Conservation (phyloP, 1,139 yeast species). For the Kodamaea plutei region DNA sequence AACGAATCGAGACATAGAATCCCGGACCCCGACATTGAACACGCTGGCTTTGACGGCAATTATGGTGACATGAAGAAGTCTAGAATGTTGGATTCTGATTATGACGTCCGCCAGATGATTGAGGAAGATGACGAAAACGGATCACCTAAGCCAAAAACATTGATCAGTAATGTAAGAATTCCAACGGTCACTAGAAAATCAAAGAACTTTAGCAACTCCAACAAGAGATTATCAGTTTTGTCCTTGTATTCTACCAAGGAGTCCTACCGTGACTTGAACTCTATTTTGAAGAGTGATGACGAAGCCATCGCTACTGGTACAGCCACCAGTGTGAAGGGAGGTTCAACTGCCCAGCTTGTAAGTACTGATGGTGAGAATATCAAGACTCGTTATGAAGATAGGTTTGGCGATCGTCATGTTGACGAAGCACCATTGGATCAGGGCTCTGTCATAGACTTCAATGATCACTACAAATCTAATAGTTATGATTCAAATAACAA, state of each 20-base stretch:
- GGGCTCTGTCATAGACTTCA: conserved; percentile 41
- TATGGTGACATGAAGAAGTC: conserved; percentile 46
- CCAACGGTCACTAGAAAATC: conserved; percentile 72
- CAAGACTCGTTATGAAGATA: conserved; percentile 43
- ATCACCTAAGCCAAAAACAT: conserved; percentile 21
- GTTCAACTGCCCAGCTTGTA: conserved; percentile 4
- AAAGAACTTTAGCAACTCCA: conserved; percentile 55
- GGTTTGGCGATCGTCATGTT: too few species aligned
- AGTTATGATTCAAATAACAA: conserved; percentile 14
- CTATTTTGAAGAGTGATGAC: conserved; percentile 43
- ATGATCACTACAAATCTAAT: conserved; percentile 17
- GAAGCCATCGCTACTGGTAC: conserved; percentile 14
- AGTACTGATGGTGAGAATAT: conserved; percentile 11
- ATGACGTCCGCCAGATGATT: conserved; percentile 30
- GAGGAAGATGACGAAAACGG: conserved; percentile 13
- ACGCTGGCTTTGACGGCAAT: conserved; percentile 41
- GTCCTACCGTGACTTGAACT: conserved; percentile 58
- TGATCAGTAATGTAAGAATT: conserved; percentile 57
- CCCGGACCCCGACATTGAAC: conserved; percentile 38
- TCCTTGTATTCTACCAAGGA: conserved; percentile 67
- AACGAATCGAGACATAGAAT: conserved; percentile 27
- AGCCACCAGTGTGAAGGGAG: conserved; percentile 5
- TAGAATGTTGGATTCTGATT: conserved; percentile 40
- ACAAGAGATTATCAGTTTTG: conserved; percentile 64
- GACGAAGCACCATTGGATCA: conserved; percentile 34